Evolutionary conservation across 1,284 basidiomycete genomes (phyloP), one percentile per base, ranked within the genome.

Genomic region (Apiotrichum veenhuisii): DNA sequence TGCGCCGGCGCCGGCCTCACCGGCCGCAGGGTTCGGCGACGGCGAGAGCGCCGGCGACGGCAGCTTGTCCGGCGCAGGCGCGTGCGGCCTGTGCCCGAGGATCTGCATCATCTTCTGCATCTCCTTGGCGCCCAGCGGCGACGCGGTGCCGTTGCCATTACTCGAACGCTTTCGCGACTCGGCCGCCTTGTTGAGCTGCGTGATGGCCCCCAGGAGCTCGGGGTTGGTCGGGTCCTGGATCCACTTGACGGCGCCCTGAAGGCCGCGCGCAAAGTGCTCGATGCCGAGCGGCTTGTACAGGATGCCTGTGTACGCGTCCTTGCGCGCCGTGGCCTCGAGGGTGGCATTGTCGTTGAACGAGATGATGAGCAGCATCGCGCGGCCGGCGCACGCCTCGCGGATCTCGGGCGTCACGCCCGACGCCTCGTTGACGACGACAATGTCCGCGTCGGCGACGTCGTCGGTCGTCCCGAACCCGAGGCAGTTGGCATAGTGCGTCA

Each of bases 251-350:
- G 14, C 65, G 53, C 18, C 65, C 61, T n/a, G 68, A 64, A 95
- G 78, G 7, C 86, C 82, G 17, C 81, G 72, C 36, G 85, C 82
- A 53, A 96, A 79, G 33, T 87, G 84, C 49, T 84, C 84, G 0
- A 92, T 93, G 1, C 92, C 91, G 27, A 86, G 86, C 3, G 93
- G 93, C 74, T 97, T 97, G 81, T 17, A 89, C 84, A 72, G 88
- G 89, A 73, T 91, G 88, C 30, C 92, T 91, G 50, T 23, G 92
- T 92, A n/a, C 85, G 83, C 27, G 22, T 43, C 37, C 18, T 36
- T 48, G 14, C 52, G 10, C 25, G 47, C 51, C 33, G 80, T 80
- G 68, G 91, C 62, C 23, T 63, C 53, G 22, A 48, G 41, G 17
- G 69, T 55, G 20, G 67, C 62, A 49, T 64, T 58, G 50, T 57